Conservation (phyloP, 2,329 filamentous ascomycete species). For the Colletotrichum orchidophilum region DNA sequence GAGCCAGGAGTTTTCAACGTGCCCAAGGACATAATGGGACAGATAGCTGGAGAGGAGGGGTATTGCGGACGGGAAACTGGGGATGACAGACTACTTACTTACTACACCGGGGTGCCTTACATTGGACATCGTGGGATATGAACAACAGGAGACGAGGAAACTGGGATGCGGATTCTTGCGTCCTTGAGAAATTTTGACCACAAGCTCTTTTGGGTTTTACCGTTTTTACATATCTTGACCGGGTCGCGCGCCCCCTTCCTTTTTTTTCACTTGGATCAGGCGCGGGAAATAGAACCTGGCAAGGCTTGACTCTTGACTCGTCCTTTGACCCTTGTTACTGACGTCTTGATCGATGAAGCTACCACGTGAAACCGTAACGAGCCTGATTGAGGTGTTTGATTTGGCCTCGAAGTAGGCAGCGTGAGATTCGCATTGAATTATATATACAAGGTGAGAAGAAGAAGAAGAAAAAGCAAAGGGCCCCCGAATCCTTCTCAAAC, state of each 20-base stretch:
- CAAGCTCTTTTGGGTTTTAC: background rate
- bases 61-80: background rate
- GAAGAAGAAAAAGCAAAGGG: background rate
- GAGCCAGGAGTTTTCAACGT: constrained; percentile 28
- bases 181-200: background rate
- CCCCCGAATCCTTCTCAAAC: background rate
- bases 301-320: too few relatives aligned
- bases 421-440: background rate
- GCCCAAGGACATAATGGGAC: constrained; percentile 1
- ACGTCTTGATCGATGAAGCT: background rate
- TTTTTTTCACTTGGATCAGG: background rate
- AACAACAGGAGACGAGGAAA: background rate
- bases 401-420: background rate
- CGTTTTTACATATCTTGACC: background rate
- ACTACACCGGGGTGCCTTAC: background rate
- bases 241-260: background rate
- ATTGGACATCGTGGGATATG: background rate
- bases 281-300: background rate
- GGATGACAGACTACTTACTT: background rate
- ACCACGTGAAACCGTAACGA: background rate
- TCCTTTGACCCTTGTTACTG: background rate
- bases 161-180: background rate
- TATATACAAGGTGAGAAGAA: background rate
- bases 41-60: background rate
- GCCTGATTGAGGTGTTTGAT: too few relatives aligned